These are phyloP conservation scores for Euphrasia arctica DNA, from an alignment of 305 asterid genomes.

Conservation along the genomic window DNA sequence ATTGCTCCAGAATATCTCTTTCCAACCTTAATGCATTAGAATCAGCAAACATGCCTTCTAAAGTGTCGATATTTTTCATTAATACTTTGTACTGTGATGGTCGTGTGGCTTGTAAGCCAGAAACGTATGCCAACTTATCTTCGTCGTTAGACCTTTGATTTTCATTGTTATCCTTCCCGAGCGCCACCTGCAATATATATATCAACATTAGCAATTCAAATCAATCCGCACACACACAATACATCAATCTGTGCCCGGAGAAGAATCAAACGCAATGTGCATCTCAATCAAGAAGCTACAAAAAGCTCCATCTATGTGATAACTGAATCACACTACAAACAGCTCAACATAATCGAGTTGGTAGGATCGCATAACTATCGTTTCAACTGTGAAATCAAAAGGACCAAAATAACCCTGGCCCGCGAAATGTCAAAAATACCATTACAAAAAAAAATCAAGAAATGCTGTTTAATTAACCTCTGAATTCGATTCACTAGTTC, in stretches of 20 bases:
- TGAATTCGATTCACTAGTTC: slow-evolving; percentile 39
- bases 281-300: too few species aligned
- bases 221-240: too few species aligned
- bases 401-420: too few species aligned
- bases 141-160: slow-evolving; percentile 22
- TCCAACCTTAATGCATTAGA: slow-evolving; percentile 52
- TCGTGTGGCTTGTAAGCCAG: slow-evolving; percentile 37
- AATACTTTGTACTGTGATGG: slow-evolving; percentile 51
- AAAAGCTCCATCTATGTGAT: too few species aligned
- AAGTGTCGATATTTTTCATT: slow-evolving; percentile 59
- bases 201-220: neutral
- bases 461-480: slow-evolving; percentile 14
- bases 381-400: too few species aligned
- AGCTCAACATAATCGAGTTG: too few species aligned
- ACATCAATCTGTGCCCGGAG: too few species aligned
- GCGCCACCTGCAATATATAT: slow-evolving; percentile 35
- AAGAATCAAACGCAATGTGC: too few species aligned
- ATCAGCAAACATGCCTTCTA: slow-evolving; percentile 63
- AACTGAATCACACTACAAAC: too few species aligned
- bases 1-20: slow-evolving; percentile 64
- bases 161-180: slow-evolving; percentile 30
- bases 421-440: neutral
- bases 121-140: slow-evolving; percentile 29
- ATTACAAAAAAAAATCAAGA: neutral
- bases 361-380: too few species aligned